Evolutionary conservation across 805 yeast species (phyloP).

Genomic region (Candida rishiriensis): DNA sequence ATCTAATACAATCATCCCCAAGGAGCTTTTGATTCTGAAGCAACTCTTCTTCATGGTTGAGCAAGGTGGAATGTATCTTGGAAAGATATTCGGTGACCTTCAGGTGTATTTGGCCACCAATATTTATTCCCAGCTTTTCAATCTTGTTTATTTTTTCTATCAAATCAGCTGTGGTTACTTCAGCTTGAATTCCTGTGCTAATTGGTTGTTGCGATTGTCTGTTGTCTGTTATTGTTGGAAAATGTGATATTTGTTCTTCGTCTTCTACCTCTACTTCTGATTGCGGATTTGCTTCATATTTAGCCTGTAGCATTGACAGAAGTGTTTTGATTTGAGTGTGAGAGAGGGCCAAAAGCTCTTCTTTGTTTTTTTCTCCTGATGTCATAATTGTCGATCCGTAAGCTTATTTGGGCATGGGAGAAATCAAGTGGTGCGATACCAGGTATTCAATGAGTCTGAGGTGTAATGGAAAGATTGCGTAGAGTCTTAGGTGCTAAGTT

Average conservation of each 20-base stretch:
- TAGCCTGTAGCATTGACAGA: background rate
- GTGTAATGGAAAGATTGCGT: no score
- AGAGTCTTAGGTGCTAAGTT: no score
- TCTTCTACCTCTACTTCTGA: no score
- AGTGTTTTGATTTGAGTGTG: background rate
- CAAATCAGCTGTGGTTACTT: background rate
- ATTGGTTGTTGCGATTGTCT: no score
- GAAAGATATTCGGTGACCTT: background rate
- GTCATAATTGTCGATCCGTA: constrained; percentile 3
- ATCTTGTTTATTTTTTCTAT: background rate
- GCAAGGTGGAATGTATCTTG: background rate
- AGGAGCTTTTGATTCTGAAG: background rate
- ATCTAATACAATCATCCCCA: background rate
- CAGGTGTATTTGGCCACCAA: background rate
- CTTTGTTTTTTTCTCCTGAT: background rate
- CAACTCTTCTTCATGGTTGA: background rate
- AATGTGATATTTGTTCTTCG: no score
- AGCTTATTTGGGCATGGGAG: no score
- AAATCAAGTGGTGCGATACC: no score
- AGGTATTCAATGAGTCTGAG: no score
- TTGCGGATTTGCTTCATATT: no score
- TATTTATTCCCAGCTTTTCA: background rate
- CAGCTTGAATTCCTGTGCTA: background rate
- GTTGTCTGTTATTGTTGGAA: no score
- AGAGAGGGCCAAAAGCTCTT: background rate